Percentiles rank a stretch among this genome's conserved stretches.
Conservation (phyloP, 2,329 filamentous ascomycete genomes). For the Teratosphaeria nubilosa region DNA sequence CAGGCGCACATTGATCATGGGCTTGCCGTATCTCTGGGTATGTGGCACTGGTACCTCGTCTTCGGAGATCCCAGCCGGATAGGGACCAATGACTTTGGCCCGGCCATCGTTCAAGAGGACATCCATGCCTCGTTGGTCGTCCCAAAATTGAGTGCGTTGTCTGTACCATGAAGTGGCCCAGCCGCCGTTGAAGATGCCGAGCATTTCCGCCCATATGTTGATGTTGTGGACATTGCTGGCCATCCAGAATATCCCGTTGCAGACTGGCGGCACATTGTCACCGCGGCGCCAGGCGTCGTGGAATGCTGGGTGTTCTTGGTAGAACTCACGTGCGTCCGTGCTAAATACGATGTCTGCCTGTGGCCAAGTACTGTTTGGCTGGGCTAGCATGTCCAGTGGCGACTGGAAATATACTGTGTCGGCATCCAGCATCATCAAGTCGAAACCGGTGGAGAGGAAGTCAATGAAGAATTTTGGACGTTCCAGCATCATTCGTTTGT, state of each 20-base stretch:
- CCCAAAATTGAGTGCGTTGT: not conserved
- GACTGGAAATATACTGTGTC: constrained; percentile 11
- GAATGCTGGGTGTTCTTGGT: constrained; percentile 9
- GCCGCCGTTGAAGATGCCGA: constrained; percentile 2
- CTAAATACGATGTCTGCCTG: constrained; percentile 9
- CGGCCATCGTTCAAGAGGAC: constrained; percentile 8
- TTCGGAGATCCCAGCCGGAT: constrained; percentile 4
- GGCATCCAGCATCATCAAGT: constrained; percentile 14
- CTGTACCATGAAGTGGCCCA: not conserved
- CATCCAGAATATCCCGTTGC: constrained; percentile 14
- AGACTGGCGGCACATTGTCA: constrained; percentile 8
- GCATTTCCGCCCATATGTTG: constrained; percentile 6
- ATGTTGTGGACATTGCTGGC: constrained; percentile 3
- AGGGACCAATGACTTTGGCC: constrained; percentile 4
- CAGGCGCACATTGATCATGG: constrained; percentile 2
- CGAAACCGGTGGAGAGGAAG: constrained; percentile 9
- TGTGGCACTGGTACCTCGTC: constrained; percentile 2
- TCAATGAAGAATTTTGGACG: constrained; percentile 12
- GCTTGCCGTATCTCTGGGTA: not conserved
- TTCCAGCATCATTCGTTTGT: constrained; percentile 11
- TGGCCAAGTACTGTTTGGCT: not conserved
- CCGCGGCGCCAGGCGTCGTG: constrained; percentile 7
- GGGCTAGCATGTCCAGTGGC: constrained; percentile 6
- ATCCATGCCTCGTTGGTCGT: constrained; percentile 10
- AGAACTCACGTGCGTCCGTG: constrained; percentile 12